Conservation (phyloP, 108 stramenopile genomes). For the Nitzschia sp. region DNA sequence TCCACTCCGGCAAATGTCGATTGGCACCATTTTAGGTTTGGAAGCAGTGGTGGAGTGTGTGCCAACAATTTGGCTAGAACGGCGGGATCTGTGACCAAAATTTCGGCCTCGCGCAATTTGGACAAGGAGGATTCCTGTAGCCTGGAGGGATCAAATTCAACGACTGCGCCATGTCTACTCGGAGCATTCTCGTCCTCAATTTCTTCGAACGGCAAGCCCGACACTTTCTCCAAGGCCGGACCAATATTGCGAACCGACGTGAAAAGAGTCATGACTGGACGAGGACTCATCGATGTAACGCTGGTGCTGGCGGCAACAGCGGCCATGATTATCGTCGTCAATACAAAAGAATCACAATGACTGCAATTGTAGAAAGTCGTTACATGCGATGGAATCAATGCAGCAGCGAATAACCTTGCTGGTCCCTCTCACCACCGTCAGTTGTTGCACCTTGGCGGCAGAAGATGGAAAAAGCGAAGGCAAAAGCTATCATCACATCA, state of each 20-base stretch:
- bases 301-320: too few species aligned
- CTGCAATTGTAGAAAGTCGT: too few species aligned
- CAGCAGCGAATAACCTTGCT: too few species aligned
- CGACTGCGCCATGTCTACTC: slow-evolving; percentile 45
- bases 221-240: slow-evolving; percentile 15
- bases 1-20: slow-evolving; percentile 34
- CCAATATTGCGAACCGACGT: slow-evolving; percentile 42
- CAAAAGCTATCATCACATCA: too few species aligned
- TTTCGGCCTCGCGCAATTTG: slow-evolving; percentile 36
- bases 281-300: too few species aligned
- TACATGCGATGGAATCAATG: too few species aligned
- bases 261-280: slow-evolving; percentile 33
- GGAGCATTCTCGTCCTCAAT: slow-evolving; percentile 33
- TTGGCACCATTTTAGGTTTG: slow-evolving; percentile 48
- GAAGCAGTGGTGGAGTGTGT: not conserved
- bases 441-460: too few species aligned
- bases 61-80: slow-evolving; percentile 39
- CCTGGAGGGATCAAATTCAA: slow-evolving; percentile 40
- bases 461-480: too few species aligned
- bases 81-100: slow-evolving; percentile 52
- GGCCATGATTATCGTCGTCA: too few species aligned
- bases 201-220: slow-evolving; percentile 11
- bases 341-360: too few species aligned
- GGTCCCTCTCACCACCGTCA: too few species aligned
- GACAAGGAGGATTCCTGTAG: slow-evolving; percentile 15